Percentiles rank a stretch among this genome's conserved stretches.
These are phyloP conservation scores for Clausena lansium DNA, from an alignment of 345 rosid species.

Conservation along the genomic window DNA sequence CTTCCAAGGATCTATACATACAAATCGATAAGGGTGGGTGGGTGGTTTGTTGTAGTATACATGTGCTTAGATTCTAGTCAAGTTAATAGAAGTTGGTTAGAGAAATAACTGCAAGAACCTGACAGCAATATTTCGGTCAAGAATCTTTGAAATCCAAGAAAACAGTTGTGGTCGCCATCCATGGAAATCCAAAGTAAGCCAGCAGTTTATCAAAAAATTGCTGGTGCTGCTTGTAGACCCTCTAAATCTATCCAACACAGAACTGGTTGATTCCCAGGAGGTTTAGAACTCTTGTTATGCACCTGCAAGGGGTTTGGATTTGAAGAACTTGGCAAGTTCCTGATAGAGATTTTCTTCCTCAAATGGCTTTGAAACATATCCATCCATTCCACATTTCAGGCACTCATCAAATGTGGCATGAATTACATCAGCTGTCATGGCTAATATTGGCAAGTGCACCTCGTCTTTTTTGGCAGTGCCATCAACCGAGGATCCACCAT, in stretches of 20 bases:
- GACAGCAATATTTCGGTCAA: background rate
- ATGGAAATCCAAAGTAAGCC: slow-evolving; percentile 16
- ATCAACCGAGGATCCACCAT: slow-evolving; percentile 26
- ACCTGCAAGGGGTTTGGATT: slow-evolving; percentile 40
- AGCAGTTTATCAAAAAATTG: slow-evolving; percentile 40
- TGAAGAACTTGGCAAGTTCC: slow-evolving; percentile 83
- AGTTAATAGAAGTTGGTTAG: slow-evolving; percentile 35
- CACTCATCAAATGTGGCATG: slow-evolving; percentile 88
- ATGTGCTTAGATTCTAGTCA: slow-evolving; percentile 25
- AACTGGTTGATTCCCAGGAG: slow-evolving; percentile 4
- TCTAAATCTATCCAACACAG: background rate
- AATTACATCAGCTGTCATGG: slow-evolving; percentile 98
- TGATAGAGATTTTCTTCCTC: slow-evolving; percentile 92
- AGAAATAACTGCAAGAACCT: slow-evolving; percentile 20
- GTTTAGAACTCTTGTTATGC: slow-evolving; percentile 10
- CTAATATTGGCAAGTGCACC: slow-evolving; percentile 85
- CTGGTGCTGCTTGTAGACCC: slow-evolving; percentile 19
- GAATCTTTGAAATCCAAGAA: slow-evolving; percentile 7
- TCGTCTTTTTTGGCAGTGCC: slow-evolving; percentile 17
- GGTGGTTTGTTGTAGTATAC: slow-evolving; percentile 28
- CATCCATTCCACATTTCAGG: slow-evolving; percentile 91
- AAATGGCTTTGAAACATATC: slow-evolving; percentile 92
- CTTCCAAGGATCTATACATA: slow-evolving; percentile 36
- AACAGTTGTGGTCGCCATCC: background rate
- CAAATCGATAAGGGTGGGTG: slow-evolving; percentile 24